Evolutionary conservation across 2,329 filamentous ascomycete species (phyloP), one percentile per base, ranked within the genome.

Genomic region (Monilinia vaccinii-corymbosi): DNA sequence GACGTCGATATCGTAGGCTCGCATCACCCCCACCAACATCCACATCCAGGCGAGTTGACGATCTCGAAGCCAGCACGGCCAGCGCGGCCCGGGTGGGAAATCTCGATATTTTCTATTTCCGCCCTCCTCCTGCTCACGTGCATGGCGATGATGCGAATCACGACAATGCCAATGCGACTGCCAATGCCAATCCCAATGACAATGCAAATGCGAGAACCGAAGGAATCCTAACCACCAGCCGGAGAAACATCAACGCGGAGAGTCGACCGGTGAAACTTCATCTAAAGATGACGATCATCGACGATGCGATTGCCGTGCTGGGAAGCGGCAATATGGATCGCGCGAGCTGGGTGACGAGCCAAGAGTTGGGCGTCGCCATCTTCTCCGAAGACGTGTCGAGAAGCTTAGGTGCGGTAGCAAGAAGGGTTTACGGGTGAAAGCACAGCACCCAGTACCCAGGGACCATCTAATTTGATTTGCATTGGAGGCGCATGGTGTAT

Each of bases 241-340:
- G n/a, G n/a, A n/a, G n/a, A n/a, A n/a, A n/a, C n/a, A n/a, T n/a
- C n/a, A n/a, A n/a, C n/a, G n/a, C n/a, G n/a, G n/a, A 70, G 21
- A 84, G 89, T 68, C 87, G 88, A 0, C 31, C 38, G 4, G 82
- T 87, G 2, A 85, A 90, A 57, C 86, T 84, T 5, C 90, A 95
- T 73, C 76, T 93, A 60, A 95, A 95, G 72, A 79, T 91, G 69
- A 87, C 83, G 0, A 78, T 91, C 58, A 81, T 93, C 3, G 90
- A 95, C 70, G 77, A 78, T 1, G 77, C 84, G 62, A 82, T 84
- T 23, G 77, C 86, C 1, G 78, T 94, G 0, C 74, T 94, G 3
- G 90, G 90, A 0, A 92, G 88, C 21, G 89, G 89, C 1, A 95
- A 95, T 70, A 83, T 92, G 79, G 90, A 95, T 73, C 81, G 89